Evolutionary conservation across 495 filamentous ascomycete species (phyloP).

Genomic region (Neurospora pannonica): DNA sequence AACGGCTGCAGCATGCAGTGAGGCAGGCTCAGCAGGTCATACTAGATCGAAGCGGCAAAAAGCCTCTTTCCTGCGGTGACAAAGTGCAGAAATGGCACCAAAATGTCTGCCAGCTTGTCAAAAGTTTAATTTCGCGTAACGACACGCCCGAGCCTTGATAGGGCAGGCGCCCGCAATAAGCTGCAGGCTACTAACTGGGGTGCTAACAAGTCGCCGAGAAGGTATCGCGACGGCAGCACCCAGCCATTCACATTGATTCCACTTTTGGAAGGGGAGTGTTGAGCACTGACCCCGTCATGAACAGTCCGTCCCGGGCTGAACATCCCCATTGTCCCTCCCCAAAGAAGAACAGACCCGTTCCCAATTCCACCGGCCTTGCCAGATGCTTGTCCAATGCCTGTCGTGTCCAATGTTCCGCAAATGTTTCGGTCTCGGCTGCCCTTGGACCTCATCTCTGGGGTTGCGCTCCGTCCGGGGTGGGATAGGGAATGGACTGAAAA

Average conservation of each 20-base stretch:
- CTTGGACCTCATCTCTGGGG: not conserved
- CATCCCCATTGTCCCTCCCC: not conserved
- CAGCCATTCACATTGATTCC: not conserved
- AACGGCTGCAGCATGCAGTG: not conserved
- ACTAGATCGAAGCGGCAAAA: not conserved
- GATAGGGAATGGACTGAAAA: not conserved
- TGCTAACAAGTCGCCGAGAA: not conserved
- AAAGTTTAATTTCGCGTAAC: not conserved
- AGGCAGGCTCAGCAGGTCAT: not conserved
- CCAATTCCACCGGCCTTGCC: not conserved
- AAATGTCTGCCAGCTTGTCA: not conserved
- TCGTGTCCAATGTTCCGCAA: not conserved
- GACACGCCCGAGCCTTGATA: not conserved
- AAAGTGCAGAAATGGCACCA: not conserved
- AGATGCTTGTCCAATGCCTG: not conserved
- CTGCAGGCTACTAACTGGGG: not conserved
- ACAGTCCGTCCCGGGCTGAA: not conserved
- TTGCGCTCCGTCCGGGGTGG: not conserved
- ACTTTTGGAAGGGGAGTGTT: not conserved
- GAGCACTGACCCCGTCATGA: not conserved
- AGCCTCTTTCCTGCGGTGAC: not conserved
- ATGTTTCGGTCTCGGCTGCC: not conserved
- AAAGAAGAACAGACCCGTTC: not conserved
- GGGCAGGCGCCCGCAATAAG: not conserved
- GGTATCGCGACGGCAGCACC: not conserved